Conservation (phyloP, 768 basidiomycete species). For the Phlebiopsis flavidoalba region DNA sequence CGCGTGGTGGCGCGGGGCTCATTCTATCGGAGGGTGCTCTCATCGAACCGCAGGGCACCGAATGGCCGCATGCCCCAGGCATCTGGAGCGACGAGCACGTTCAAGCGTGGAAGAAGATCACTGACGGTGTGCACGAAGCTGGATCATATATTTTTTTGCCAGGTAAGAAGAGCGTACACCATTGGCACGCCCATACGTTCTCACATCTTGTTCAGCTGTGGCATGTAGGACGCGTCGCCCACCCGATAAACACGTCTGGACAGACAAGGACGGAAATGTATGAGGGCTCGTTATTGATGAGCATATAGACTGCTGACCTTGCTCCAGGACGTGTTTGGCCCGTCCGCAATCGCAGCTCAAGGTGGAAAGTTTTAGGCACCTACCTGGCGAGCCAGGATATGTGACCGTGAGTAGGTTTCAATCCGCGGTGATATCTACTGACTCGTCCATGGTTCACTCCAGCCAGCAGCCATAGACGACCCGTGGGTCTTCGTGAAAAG, state of each 20-base stretch:
- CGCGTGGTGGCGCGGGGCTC: constrained; percentile 42
- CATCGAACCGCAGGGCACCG: constrained; percentile 46
- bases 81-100: constrained; percentile 59
- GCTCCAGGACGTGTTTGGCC: not conserved
- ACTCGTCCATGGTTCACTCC: not conserved
- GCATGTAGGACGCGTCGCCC: constrained; percentile 8
- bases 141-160: constrained; percentile 7
- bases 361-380: constrained; percentile 7
- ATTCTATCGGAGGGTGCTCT: constrained; percentile 55
- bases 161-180: not conserved
- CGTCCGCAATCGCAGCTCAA: constrained; percentile 5
- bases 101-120: constrained; percentile 41
- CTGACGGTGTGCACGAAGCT: not conserved
- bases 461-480: constrained; percentile 2
- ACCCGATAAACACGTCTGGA: not conserved
- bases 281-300: not conserved
- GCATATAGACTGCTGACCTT: not conserved
- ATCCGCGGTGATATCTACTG: not conserved
- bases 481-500: constrained; percentile 2
- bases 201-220: not conserved
- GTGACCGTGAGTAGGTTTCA: not conserved
- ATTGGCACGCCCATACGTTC: not conserved
- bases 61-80: constrained; percentile 48
- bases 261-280: too few species aligned
- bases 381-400: constrained; percentile 5